These are phyloP conservation scores for Lablab purpureus DNA, from an alignment of 306 rosid genomes.

Conservation along the genomic window DNA sequence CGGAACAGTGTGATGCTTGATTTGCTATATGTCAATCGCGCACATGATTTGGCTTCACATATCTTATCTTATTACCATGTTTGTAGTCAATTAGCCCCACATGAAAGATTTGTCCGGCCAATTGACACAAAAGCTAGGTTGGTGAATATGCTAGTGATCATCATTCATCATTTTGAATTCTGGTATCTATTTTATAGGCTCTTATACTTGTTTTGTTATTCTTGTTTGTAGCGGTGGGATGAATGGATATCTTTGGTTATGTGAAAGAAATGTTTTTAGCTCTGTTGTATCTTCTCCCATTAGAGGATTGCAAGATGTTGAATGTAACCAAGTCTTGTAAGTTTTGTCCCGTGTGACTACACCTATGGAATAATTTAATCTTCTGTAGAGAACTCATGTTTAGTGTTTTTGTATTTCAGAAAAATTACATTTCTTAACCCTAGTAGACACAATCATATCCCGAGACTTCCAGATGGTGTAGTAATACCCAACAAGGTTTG, in stretches of 20 bases:
- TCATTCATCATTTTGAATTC: conserved; percentile 13
- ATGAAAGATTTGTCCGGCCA: conserved; percentile 37
- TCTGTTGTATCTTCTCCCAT: conserved; percentile 63
- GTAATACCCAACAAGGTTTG: conserved; percentile 71
- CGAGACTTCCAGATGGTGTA: conserved; percentile 68
- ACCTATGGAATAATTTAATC: conserved; percentile 16
- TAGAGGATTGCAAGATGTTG: conserved; percentile 61
- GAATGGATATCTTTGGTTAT: conserved; percentile 76
- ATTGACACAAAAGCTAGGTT: conserved; percentile 70
- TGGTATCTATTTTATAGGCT: conserved; percentile 2
- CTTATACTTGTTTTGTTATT: conserved; percentile 1
- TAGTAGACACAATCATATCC: conserved; percentile 55
- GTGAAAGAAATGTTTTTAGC: conserved; percentile 66
- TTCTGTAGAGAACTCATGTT: conserved; percentile 22
- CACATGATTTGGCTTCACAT: conserved; percentile 68
- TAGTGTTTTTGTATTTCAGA: conserved; percentile 53
- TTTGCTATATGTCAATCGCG: conserved; percentile 63
- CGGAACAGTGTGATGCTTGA: conserved; percentile 79
- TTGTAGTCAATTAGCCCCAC: conserved; percentile 49
- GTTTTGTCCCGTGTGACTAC: conserved; percentile 42
- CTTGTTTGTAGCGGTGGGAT: conserved; percentile 69
- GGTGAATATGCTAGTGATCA: conserved; percentile 41
- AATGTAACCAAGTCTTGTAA: conserved; percentile 71
- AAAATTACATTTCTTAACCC: conserved; percentile 68
- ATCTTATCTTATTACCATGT: conserved; percentile 52